Evolutionary conservation across 176 grass and related monocot species (phyloP).

Genomic region (Puccinellia tenuiflora): DNA sequence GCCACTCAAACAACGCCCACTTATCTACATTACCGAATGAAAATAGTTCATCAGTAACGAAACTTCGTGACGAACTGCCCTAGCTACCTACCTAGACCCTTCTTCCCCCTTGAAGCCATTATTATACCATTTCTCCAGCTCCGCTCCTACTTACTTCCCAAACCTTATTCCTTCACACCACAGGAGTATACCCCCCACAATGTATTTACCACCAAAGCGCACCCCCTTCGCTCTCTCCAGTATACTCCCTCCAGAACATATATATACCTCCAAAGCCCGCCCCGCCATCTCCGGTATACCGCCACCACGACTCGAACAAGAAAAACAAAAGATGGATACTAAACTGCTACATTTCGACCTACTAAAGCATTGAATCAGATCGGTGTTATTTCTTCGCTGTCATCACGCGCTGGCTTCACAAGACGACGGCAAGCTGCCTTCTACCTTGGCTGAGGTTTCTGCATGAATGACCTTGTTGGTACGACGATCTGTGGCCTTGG

Average conservation of each 20-base stretch:
- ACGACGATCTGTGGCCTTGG: constrained; percentile 18
- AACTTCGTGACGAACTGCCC: background rate
- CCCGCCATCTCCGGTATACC: constrained; percentile 29
- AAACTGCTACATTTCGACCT: constrained; percentile 17
- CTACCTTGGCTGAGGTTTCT: constrained; percentile 50
- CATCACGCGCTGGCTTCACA: background rate
- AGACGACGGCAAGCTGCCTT: constrained; percentile 13
- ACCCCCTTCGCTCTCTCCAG: constrained; percentile 17
- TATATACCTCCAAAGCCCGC: constrained; percentile 46
- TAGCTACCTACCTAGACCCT: background rate
- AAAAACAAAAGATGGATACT: constrained; percentile 32
- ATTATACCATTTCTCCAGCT: constrained; percentile 48
- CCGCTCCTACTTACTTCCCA: background rate
- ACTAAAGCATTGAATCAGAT: constrained; percentile 4
- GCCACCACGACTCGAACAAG: constrained; percentile 18
- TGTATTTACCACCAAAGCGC: constrained; percentile 45
- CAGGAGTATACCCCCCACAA: constrained; percentile 68
- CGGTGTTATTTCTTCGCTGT: constrained; percentile 13
- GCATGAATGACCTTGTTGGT: constrained; percentile 29
- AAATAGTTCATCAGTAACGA: background rate
- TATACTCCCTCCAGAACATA: constrained; percentile 36
- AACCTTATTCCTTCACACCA: constrained; percentile 57
- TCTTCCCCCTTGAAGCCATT: constrained; percentile 26
- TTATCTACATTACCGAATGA: constrained; percentile 37
- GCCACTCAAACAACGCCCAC: background rate